These are phyloP conservation scores for Thalassiosira livingstoniorum DNA, from an alignment of 352 stramenopile genomes.

Conservation along the genomic window DNA sequence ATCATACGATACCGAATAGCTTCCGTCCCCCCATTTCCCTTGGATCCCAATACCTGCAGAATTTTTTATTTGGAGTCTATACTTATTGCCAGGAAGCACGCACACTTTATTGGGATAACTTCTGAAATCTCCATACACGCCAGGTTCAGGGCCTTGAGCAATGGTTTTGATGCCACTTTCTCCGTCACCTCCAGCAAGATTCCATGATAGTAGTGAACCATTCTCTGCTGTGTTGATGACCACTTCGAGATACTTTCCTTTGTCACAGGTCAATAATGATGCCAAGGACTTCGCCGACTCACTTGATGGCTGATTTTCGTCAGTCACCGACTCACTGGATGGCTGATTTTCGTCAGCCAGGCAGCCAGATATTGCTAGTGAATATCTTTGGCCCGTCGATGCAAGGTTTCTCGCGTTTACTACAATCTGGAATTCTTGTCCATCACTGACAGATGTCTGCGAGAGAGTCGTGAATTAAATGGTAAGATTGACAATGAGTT, in stretches of 20 bases:
- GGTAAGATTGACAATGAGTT: neutral
- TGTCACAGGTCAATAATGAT: constrained; percentile 4
- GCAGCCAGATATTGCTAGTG: constrained; percentile 35
- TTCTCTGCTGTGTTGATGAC: constrained; percentile 8
- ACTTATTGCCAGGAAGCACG: neutral
- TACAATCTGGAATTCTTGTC: constrained; percentile 11
- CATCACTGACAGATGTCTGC: constrained; percentile 8
- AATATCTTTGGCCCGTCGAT: constrained; percentile 24
- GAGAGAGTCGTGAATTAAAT: neutral
- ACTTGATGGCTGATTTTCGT: neutral
- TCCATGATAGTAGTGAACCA: constrained; percentile 4
- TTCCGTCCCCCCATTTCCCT: neutral
- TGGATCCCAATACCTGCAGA: neutral
- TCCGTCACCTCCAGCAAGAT: neutral
- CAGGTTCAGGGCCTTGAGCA: neutral
- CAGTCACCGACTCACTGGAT: constrained; percentile 6
- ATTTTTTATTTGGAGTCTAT: constrained; percentile 28
- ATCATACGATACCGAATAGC: constrained; percentile 3
- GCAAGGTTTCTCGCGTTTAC: constrained; percentile 38
- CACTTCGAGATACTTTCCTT: constrained; percentile 7
- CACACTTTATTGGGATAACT: constrained; percentile 12
- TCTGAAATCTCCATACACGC: constrained; percentile 5
- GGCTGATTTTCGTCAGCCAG: neutral
- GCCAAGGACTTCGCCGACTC: neutral
- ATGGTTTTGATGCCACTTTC: constrained; percentile 1